Conservation (phyloP, 305 asterid genomes). For the Solanum hybrid region DNA sequence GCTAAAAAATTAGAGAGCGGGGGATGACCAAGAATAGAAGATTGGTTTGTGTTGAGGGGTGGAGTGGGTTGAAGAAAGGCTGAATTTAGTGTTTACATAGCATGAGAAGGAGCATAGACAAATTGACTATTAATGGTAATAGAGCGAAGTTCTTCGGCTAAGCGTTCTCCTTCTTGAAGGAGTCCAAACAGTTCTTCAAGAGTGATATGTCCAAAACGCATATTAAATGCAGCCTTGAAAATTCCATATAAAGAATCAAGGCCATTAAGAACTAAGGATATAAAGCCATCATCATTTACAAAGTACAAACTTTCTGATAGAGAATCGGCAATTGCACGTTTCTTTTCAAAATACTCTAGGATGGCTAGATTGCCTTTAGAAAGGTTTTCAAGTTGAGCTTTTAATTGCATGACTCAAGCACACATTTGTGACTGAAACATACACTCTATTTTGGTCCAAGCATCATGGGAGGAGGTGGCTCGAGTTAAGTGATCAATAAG, state of each 20-base stretch:
- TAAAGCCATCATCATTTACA: background rate
- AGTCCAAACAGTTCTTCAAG: background rate
- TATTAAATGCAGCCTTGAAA: background rate
- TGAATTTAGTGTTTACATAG: background rate
- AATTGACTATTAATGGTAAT: background rate
- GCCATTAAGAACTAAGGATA: background rate
- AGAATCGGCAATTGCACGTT: background rate
- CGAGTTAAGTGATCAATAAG: background rate
- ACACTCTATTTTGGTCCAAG: background rate
- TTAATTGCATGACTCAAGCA: background rate
- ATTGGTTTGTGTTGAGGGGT: background rate
- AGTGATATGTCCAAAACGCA: background rate
- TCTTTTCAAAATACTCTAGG: background rate
- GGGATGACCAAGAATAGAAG: background rate
- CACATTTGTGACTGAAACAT: background rate
- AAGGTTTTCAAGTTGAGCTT: background rate
- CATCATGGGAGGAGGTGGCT: background rate
- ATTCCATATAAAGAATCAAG: background rate
- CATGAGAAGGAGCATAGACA: background rate
- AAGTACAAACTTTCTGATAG: background rate
- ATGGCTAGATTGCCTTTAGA: background rate
- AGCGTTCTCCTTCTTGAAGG: background rate
- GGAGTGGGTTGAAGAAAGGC: background rate
- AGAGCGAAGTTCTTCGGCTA: background rate
- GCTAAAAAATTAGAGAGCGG: background rate